These are phyloP conservation scores for Thelephora aurantiotincta DNA, from an alignment of 768 basidiomycete genomes.

Conservation along the genomic window DNA sequence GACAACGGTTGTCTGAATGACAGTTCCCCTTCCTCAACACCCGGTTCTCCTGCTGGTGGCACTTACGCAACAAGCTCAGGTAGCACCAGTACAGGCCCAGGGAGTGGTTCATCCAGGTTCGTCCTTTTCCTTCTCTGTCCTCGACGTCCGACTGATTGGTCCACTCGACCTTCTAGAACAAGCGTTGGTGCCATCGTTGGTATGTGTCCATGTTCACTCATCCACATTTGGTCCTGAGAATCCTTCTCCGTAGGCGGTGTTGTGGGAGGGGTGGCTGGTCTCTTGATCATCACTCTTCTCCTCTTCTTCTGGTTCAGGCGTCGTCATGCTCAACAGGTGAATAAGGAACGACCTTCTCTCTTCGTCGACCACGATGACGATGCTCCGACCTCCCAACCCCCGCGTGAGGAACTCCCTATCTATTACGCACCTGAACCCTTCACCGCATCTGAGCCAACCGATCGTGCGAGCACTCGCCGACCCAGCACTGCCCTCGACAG, in stretches of 20 bases:
- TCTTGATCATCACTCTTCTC: slow-evolving; percentile 26
- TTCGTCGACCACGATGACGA: slow-evolving; percentile 41
- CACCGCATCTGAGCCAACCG: slow-evolving; percentile 50
- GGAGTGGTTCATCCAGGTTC: slow-evolving; percentile 1
- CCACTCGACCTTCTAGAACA: slow-evolving; percentile 9
- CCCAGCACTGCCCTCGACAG: slow-evolving; percentile 2
- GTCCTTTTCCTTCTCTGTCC: not conserved
- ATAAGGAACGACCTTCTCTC: slow-evolving; percentile 50
- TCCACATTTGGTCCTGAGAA: not conserved
- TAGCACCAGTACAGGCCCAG: slow-evolving; percentile 17
- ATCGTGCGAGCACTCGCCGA: slow-evolving; percentile 10
- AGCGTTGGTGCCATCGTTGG: slow-evolving; percentile 40
- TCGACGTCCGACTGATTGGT: not conserved
- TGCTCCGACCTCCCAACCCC: slow-evolving; percentile 21
- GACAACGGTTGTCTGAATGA: slow-evolving; percentile 41
- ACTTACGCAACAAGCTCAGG: slow-evolving; percentile 43
- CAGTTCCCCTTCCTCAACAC: slow-evolving; percentile 62
- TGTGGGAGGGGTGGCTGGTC: slow-evolving; percentile 38
- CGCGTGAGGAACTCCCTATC: slow-evolving; percentile 30
- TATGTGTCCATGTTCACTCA: slow-evolving; percentile 8
- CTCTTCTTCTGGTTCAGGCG: slow-evolving; percentile 39
- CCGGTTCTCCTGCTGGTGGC: slow-evolving; percentile 64
- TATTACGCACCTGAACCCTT: slow-evolving; percentile 70
- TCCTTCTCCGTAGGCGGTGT: slow-evolving; percentile 27
- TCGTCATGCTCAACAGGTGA: slow-evolving; percentile 18